Percentiles rank a stretch among this genome's conserved stretches.
Evolutionary conservation across 306 rosid species (phyloP).

Genomic region (Arachis stenosperma): DNA sequence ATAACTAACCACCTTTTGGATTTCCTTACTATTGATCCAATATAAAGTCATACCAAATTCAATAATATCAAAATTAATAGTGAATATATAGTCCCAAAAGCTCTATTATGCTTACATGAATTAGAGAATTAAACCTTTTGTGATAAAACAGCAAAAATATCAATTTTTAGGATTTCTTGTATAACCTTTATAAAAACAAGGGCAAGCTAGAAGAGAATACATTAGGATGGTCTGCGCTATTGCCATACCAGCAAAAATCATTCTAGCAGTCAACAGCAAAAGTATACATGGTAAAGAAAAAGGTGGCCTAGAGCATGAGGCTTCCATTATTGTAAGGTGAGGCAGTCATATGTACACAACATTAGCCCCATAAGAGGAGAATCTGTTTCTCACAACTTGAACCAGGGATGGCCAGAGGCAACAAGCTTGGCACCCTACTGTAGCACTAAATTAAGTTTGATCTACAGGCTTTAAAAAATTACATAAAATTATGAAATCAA

Average conservation of each 20-base stretch:
- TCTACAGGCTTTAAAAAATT: not conserved
- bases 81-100: constrained; percentile 12
- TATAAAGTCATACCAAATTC: not conserved
- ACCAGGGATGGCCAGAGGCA: not conserved
- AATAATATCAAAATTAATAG: not conserved
- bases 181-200: constrained; percentile 9
- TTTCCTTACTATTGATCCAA: constrained; percentile 27
- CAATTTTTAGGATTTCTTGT: constrained; percentile 28
- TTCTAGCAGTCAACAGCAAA: not conserved
- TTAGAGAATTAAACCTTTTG: too few species aligned
- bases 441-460: not conserved
- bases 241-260: not conserved
- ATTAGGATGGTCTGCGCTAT: not conserved
- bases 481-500: not conserved
- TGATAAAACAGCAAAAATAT: constrained; percentile 18
- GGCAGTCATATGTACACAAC: constrained; percentile 3
- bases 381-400: not conserved
- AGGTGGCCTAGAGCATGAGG: not conserved
- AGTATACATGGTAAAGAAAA: constrained; percentile 20
- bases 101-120: constrained; percentile 17
- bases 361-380: not conserved
- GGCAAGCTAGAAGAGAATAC: constrained; percentile 4
- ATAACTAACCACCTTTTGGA: not conserved
- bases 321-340: not conserved
- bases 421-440: not conserved